Percentiles rank a stretch among this genome's conserved stretches.
Evolutionary conservation across 306 rosid species (phyloP).

Genomic region (Rosa rugosa): DNA sequence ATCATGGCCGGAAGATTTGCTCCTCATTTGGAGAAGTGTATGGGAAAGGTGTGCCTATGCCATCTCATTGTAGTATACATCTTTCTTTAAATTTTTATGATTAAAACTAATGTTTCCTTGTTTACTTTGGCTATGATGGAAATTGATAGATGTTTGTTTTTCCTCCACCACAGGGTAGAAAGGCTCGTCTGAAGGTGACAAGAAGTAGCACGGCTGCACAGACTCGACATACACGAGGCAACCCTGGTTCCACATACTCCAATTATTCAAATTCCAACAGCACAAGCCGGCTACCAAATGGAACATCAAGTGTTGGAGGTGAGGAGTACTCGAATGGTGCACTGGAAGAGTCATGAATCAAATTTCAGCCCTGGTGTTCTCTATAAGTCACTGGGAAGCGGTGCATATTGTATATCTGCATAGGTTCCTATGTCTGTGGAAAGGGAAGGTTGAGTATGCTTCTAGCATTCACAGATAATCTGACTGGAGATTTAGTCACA

Average conservation of each 20-base stretch:
- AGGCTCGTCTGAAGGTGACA: conserved; percentile 87
- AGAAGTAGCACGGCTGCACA: conserved; percentile 88
- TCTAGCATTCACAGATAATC: not conserved
- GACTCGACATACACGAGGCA: conserved; percentile 67
- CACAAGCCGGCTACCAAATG: conserved; percentile 66
- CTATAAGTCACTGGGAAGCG: not conserved
- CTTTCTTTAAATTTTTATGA: not conserved
- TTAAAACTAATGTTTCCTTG: not conserved
- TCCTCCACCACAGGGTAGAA: conserved; percentile 74
- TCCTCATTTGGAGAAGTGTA: conserved; percentile 98
- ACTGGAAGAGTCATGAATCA: conserved; percentile 51
- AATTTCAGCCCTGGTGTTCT: not conserved
- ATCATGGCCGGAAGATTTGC: conserved; percentile 94
- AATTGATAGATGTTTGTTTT: not conserved
- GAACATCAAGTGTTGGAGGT: conserved; percentile 57
- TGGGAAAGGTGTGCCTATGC: conserved; percentile 82
- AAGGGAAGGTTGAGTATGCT: not conserved
- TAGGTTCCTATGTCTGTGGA: not conserved
- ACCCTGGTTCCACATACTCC: conserved; percentile 58
- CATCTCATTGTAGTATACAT: not conserved
- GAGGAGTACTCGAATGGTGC: conserved; percentile 80
- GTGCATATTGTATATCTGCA: not conserved
- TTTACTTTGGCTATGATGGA: not conserved
- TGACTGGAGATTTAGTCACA: not conserved
- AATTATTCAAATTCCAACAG: conserved; percentile 56